Evolutionary conservation across 495 filamentous ascomycete species (phyloP).

Genomic region (Hyaloscypha hepaticicola): DNA sequence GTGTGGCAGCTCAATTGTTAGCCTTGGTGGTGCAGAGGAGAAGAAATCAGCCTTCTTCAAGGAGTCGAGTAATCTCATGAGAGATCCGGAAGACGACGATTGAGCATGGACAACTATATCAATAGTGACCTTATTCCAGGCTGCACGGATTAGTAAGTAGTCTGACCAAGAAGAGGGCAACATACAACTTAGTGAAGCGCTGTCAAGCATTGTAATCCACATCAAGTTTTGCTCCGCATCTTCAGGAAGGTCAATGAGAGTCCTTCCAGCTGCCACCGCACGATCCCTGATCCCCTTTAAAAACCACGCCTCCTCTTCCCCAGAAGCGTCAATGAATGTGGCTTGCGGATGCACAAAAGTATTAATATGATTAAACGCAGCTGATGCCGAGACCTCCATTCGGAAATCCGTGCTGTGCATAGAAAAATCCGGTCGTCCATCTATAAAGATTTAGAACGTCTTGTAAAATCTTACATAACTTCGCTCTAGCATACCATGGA

Average conservation of each 20-base stretch:
- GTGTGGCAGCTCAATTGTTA: slow-evolving; percentile 78
- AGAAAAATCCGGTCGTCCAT: slow-evolving; percentile 50
- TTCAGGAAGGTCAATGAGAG: slow-evolving; percentile 65
- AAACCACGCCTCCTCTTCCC: slow-evolving; percentile 44
- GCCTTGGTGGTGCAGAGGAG: slow-evolving; percentile 57
- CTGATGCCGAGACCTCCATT: slow-evolving; percentile 49
- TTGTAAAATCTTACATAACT: not conserved
- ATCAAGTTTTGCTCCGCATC: slow-evolving; percentile 56
- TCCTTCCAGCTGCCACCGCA: slow-evolving; percentile 20
- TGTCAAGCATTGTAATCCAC: slow-evolving; percentile 77
- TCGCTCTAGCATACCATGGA: slow-evolving; percentile 46
- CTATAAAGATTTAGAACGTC: slow-evolving; percentile 32
- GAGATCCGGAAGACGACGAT: slow-evolving; percentile 61
- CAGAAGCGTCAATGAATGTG: slow-evolving; percentile 46
- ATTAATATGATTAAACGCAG: slow-evolving; percentile 45
- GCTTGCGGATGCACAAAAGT: slow-evolving; percentile 49
- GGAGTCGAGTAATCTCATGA: slow-evolving; percentile 71
- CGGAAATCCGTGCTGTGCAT: slow-evolving; percentile 47
- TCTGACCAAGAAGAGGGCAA: not conserved
- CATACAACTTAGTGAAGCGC: slow-evolving; percentile 65
- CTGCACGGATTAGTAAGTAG: slow-evolving; percentile 39
- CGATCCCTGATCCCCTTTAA: slow-evolving; percentile 26
- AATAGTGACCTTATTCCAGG: slow-evolving; percentile 70
- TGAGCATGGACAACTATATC: slow-evolving; percentile 79
- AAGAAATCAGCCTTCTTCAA: slow-evolving; percentile 72